Evolutionary conservation across 2,329 filamentous ascomycete genomes (phyloP), one percentile per base, ranked within the genome.

Genomic region (Colletotrichum camelliae): DNA sequence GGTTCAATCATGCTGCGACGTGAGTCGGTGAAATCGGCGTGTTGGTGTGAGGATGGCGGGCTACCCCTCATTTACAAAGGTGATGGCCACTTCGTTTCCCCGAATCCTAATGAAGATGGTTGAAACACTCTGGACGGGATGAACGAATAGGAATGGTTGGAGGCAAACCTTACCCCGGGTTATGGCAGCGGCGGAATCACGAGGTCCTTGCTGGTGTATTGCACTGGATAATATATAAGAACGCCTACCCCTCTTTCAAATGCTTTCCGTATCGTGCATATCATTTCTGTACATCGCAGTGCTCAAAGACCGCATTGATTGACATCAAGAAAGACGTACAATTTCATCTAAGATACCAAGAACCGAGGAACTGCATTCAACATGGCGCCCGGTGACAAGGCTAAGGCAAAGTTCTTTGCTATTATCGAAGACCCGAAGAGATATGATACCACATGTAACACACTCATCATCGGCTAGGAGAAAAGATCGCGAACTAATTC

Each of bases 341-440:
- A 37, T 7, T 5, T 15, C 9, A 31, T 21, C 15, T 7, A n/a
- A 31, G 7, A 62, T 15, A 12, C 13, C n/a, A 31, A 16, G 21
- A 16, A 18, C 4, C n/a, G 8, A 29, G 12, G 5, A 7, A 15
- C 12, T 7, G 24, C 29, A 43, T 39, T 4, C 24, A 65, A 16
- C 10, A 75, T 75, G 73, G 73, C 73, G 29, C 73, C 73, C 2
- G 48, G 43, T 29, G 73, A 75, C 16, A 75, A 66, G 21, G 73
- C 73, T 2, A 72, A 75, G 39, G 73, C 73, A 27, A 75, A 69
- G 65, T 75, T 75, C 43, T 73, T 64, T n/a, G 73, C 73, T 7
- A 37, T 75, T 2, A 61, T 75, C 16, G 73, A 75, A 18, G 70
- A 75, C 31, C 73, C 73, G 13, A 61, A 67, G 58, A 61, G 73